phyloP scores from a whole-genome alignment of 352 stramenopile genomes.

The Phytophthora pseudosyringae region DNA sequence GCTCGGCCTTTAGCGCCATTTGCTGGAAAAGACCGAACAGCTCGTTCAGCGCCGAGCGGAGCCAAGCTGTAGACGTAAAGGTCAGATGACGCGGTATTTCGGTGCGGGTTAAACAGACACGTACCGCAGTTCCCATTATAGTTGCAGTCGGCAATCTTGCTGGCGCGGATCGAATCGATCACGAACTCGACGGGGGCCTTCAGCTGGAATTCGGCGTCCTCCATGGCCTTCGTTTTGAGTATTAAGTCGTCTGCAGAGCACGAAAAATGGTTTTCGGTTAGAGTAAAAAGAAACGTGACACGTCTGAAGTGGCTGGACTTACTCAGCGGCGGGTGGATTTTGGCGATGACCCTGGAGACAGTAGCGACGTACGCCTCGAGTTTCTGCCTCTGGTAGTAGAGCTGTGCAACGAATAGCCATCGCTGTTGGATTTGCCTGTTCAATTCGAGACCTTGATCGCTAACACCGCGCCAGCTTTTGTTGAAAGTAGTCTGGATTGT shows the following conservation, averaged over 20 bases:
- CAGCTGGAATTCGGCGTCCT: conserved; percentile 62
- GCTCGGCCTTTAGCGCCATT: conserved; percentile 47
- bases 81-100: conserved; percentile 24
- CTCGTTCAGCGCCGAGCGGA: conserved; percentile 49
- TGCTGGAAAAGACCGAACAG: conserved; percentile 56
- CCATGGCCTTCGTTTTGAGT: conserved; percentile 51
- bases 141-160: conserved; percentile 67
- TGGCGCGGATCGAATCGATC: conserved; percentile 51
- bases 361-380: conserved; percentile 43
- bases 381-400: conserved; percentile 54
- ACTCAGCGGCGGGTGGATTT: conserved; percentile 48
- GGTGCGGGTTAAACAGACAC: not conserved
- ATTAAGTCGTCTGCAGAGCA: conserved; percentile 43
- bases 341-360: conserved; percentile 40
- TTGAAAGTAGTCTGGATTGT: conserved; percentile 63
- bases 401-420: conserved; percentile 53
- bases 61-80: conserved; percentile 47
- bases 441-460: conserved; percentile 42
- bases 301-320: conserved; percentile 1
- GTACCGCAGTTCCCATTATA: conserved; percentile 67
- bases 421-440: conserved; percentile 52
- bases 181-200: conserved; percentile 67
- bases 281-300: not conserved
- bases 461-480: conserved; percentile 53
- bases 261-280: not conserved